Percentiles rank a stretch among this genome's conserved stretches.
phyloP scores from a whole-genome alignment of 495 filamentous ascomycete genomes.

The Amorphotheca resinae region DNA sequence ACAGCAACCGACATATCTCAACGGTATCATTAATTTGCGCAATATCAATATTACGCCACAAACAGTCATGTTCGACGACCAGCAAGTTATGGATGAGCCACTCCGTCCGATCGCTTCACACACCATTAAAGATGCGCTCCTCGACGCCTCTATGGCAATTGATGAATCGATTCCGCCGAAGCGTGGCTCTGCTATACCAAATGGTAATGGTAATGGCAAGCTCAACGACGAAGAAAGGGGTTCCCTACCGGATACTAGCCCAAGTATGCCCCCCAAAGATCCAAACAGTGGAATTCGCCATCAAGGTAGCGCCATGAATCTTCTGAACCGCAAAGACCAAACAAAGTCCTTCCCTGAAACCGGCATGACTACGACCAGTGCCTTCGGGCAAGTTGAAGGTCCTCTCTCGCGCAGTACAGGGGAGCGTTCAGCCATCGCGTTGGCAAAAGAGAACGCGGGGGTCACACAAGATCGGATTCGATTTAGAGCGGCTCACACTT shows the following conservation, averaged over 20 bases:
- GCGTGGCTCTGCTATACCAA: constrained; percentile 33
- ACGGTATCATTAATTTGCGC: constrained; percentile 57
- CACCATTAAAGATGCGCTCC: constrained; percentile 80
- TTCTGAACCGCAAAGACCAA: constrained; percentile 67
- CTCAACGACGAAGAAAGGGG: constrained; percentile 26
- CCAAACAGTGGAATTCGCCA: constrained; percentile 28
- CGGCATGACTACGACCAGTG: constrained; percentile 64
- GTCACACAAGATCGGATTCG: constrained; percentile 6
- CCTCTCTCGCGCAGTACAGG: constrained; percentile 38
- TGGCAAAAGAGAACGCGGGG: constrained; percentile 14
- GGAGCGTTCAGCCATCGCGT: constrained; percentile 10
- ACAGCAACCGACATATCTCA: constrained; percentile 33
- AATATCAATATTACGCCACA: constrained; percentile 64
- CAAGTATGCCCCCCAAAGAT: constrained; percentile 20
- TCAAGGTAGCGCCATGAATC: constrained; percentile 68
- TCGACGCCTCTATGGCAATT: constrained; percentile 86
- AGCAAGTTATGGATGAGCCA: constrained; percentile 33
- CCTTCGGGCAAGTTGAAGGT: constrained; percentile 74
- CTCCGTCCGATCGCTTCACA: constrained; percentile 33
- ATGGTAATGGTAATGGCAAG: constrained; percentile 19
- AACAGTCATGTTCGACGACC: constrained; percentile 85
- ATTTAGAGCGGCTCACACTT: constrained; percentile 44
- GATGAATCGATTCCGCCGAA: constrained; percentile 51
- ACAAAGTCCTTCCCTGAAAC: constrained; percentile 76
- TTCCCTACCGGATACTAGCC: constrained; percentile 22